Conservation (phyloP, 257 asterid genomes). For the Nemophila menziesii region DNA sequence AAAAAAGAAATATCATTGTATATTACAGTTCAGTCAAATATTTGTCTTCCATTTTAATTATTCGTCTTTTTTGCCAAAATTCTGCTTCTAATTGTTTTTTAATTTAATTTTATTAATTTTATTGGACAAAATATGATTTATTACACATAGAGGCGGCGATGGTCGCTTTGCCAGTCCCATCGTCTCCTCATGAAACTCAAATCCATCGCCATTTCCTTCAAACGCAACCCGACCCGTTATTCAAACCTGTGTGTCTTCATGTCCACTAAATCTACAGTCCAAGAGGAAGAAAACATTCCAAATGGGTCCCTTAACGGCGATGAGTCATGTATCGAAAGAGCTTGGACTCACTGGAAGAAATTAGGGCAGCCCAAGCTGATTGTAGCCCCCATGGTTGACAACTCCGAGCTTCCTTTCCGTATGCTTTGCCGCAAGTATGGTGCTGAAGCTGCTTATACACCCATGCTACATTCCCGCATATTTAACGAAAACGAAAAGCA, state of each 20-base stretch:
- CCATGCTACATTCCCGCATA: constrained; percentile 91
- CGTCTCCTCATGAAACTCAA: constrained; percentile 32
- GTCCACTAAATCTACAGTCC: constrained; percentile 51
- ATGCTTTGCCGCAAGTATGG: constrained; percentile 90
- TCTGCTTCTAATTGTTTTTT: no score
- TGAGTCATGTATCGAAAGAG: constrained; percentile 70
- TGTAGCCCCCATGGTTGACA: constrained; percentile 97
- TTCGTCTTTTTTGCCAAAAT: no score
- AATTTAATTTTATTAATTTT: no score
- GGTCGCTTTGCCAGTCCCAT: constrained; percentile 1
- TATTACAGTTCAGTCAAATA: no score
- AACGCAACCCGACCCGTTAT: constrained; percentile 1
- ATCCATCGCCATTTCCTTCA: constrained; percentile 6
- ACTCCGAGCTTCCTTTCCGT: constrained; percentile 96
- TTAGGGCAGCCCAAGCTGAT: constrained; percentile 62
- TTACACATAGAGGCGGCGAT: constrained; percentile 1
- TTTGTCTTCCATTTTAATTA: no score
- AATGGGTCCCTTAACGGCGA: constrained; percentile 50
- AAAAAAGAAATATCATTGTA: no score
- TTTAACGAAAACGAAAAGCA: constrained; percentile 66
- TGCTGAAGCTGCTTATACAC: constrained; percentile 93
- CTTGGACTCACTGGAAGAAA: constrained; percentile 86
- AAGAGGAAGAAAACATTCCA: no score
- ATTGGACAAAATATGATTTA: no score
- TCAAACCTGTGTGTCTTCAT: constrained; percentile 23